Evolutionary conservation across 2,329 filamentous ascomycete species (phyloP), one percentile per base, ranked within the genome.

Genomic region (Fusarium sp.): DNA sequence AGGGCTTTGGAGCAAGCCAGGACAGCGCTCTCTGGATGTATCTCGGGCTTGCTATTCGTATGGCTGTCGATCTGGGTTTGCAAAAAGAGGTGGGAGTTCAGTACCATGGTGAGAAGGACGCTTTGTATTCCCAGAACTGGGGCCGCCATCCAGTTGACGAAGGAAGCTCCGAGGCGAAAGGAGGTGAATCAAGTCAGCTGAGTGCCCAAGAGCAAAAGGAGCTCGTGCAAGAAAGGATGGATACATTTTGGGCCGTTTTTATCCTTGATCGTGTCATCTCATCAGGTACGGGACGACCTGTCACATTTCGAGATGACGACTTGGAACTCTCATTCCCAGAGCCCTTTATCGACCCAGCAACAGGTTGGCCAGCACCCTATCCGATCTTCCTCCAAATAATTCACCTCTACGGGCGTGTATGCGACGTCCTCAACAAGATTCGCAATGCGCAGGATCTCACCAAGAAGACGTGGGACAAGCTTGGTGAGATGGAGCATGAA

Each of bases 11-110:
- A 3, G 93, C 93, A 17, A 94, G 94, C 74, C 93, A 95, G 76
- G 95, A 97, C 78, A 97, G 94, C 80, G 94, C 94, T 1, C 82
- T 98, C 12, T 98, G 95, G 94, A 97, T 97, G 94, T 97, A 97
- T 79, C 86, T 97, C 3, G 95, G 94, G 0, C 91, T 96, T 58
- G 92, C 94, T 1, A 97, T 97, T 68, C 91, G 94, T 20, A 93
- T 95, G 90, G 92, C 92, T 1, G 89, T 94, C 68, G 92, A 95
- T 78, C 83, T 97, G 15, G 94, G 95, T 1, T 86, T 97, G 73
- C 93, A 96, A 75, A 97, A 95, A 73, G 87, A 93, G 22, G 92
- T 95, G 72, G 94, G 94, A 0, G 87, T 97, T 54, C 87, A 86
- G 67, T 89, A 88, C 68, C 88, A 89, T 74, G 87, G 86, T n/a